A percentile compares a stretch with the other conserved stretches of the same genome.
These are phyloP conservation scores for Pythium aquatile DNA, from an alignment of 352 stramenopile genomes.

Conservation along the genomic window DNA sequence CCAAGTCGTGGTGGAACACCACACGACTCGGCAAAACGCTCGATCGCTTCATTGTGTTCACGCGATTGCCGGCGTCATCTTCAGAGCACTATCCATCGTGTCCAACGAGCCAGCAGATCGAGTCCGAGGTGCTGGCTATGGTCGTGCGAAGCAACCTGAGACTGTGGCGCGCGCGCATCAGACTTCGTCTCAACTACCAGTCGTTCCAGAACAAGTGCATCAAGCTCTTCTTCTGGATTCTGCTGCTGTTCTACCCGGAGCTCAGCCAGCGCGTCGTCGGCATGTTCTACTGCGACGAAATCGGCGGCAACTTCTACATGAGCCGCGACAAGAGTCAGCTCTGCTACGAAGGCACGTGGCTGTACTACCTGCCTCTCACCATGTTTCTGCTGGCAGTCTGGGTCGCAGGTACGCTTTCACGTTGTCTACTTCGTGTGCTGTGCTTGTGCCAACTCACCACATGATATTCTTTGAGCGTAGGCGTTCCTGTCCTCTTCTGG, in stretches of 20 bases:
- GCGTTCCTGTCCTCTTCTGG: constrained; percentile 71
- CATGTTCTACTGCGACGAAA: constrained; percentile 77
- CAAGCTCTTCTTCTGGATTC: constrained; percentile 74
- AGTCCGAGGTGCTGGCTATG: constrained; percentile 51
- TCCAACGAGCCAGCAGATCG: constrained; percentile 53
- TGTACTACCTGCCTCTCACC: constrained; percentile 57
- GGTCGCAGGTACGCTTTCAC: constrained; percentile 49
- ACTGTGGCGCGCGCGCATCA: constrained; percentile 62
- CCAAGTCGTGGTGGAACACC: constrained; percentile 19
- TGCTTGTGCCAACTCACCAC: neutral
- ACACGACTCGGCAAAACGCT: constrained; percentile 29
- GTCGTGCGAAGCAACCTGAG: constrained; percentile 70
- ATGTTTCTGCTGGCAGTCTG: constrained; percentile 46
- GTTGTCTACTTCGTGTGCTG: neutral
- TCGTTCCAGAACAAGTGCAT: constrained; percentile 78
- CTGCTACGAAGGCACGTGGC: constrained; percentile 56
- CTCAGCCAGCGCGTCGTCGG: constrained; percentile 66
- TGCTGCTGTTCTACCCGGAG: constrained; percentile 71
- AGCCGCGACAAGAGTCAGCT: constrained; percentile 55
- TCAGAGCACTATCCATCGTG: constrained; percentile 44
- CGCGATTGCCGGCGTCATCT: constrained; percentile 44
- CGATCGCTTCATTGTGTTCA: constrained; percentile 25
- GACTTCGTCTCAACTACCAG: constrained; percentile 69
- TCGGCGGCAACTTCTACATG: constrained; percentile 60
- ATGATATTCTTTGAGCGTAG: constrained; percentile 24